phyloP scores from a whole-genome alignment of 1,284 basidiomycete species.

The Rhodotorula sp. region DNA sequence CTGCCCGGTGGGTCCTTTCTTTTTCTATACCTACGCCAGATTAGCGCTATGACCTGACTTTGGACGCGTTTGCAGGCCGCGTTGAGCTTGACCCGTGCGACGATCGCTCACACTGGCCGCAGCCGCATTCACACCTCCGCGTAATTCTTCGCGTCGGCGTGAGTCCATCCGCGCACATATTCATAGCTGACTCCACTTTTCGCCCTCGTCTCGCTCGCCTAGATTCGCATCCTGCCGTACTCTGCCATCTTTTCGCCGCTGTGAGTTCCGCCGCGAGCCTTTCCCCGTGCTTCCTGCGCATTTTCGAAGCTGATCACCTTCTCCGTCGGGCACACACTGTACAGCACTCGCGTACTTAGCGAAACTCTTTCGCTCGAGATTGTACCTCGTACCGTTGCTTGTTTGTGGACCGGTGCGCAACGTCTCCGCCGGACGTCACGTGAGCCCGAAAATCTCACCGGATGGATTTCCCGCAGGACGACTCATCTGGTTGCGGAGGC shows the following conservation, averaged over 20 bases:
- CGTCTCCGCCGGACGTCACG: too few species aligned
- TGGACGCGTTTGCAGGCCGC: not conserved
- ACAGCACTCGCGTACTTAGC: too few species aligned
- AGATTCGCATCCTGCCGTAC: not conserved
- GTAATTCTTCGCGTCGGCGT: too few species aligned
- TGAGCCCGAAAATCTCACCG: too few species aligned
- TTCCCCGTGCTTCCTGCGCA: not conserved
- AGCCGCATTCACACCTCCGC: conserved; percentile 8
- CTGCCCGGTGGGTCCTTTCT: conserved; percentile 62
- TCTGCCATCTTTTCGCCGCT: not conserved
- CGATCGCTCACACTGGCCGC: not conserved
- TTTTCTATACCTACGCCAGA: not conserved
- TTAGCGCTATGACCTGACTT: not conserved
- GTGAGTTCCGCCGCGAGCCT: not conserved
- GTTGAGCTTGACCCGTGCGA: conserved; percentile 2
- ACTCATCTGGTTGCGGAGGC: too few species aligned
- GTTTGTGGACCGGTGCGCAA: too few species aligned
- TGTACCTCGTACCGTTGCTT: too few species aligned
- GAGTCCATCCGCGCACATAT: too few species aligned
- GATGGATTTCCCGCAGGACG: too few species aligned
- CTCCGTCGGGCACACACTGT: too few species aligned
- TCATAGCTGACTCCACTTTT: too few species aligned
- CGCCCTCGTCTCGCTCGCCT: not conserved
- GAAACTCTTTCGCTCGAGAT: too few species aligned
- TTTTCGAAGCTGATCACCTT: not conserved